Evolutionary conservation across 352 stramenopile species (phyloP), one percentile per base, ranked within the genome.

Genomic region (Pythium sukuiense): DNA sequence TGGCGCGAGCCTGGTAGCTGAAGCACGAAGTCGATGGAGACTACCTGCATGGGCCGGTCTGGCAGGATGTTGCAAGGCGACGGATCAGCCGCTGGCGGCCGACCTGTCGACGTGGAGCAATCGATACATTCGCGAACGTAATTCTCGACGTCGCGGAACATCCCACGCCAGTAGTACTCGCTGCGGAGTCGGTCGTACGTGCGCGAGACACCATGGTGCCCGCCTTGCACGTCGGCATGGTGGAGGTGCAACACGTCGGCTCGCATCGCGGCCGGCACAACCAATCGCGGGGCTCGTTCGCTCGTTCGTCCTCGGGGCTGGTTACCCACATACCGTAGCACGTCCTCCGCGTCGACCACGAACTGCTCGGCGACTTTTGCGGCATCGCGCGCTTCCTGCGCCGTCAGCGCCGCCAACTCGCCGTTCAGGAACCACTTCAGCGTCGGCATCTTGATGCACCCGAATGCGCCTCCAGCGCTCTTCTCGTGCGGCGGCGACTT

Each of bases 11-110:
- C n/a, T n/a, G n/a, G n/a, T n/a, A n/a, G n/a, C n/a, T n/a, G n/a
- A n/a, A n/a, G n/a, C n/a, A 56, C 63, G 24, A 70, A 70, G 37
- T 69, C 54, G 55, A 69, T 63, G 9, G 61, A 68, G 5, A 68
- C 20, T 8, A 68, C 43, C 2, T 68, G 61, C 16, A 62, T 60
- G 29, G 61, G 53, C 1, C 33, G 45, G 2, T 50, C 20, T 9
- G 61, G 53, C 16, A 55, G 2, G 0, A 68, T n/a, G 45, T 68
- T 68, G 16, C 61, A 53, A 3, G 14, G 41, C 16, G 60, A 66
- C 6, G 37, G 49, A 30, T 37, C 53, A 1, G 52, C 20, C 16
- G 55, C 61, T 13, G 16, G 27, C 3, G 49, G 0, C 16, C 20
- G 20, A 1, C 5, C 64, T 55, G 66, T 70, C 3, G 37, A 33